phyloP scores from a whole-genome alignment of 2,329 filamentous ascomycete genomes.

The Claviceps paspali region DNA sequence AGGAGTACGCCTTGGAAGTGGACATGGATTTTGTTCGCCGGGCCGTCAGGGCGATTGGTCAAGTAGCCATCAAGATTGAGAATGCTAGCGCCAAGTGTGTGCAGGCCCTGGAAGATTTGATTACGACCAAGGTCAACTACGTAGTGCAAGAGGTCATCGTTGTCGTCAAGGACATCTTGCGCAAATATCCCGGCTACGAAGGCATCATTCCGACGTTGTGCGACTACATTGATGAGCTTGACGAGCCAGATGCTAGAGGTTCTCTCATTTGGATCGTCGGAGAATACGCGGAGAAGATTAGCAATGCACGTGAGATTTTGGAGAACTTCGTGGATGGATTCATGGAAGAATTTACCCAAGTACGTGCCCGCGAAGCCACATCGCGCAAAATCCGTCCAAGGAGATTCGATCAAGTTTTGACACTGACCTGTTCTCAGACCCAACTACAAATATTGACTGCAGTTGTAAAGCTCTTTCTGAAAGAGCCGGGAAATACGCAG shows the following conservation, averaged over 20 bases:
- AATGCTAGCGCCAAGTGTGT: conserved; percentile 90
- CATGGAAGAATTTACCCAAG: conserved; percentile 90
- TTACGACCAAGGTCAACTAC: conserved; percentile 96
- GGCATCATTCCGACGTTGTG: conserved; percentile 94
- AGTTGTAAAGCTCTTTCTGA: conserved; percentile 92
- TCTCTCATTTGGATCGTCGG: conserved; percentile 97
- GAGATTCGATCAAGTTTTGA: too few species aligned
- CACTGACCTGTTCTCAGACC: conserved; percentile 39
- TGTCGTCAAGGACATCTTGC: conserved; percentile 97
- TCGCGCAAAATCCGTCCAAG: too few species aligned
- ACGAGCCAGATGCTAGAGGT: conserved; percentile 81
- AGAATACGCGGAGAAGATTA: conserved; percentile 98
- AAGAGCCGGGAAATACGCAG: conserved; percentile 87
- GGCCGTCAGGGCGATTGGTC: conserved; percentile 89
- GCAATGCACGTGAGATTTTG: conserved; percentile 91
- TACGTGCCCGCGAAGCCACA: too few species aligned
- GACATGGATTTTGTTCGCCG: conserved; percentile 98
- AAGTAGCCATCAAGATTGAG: conserved; percentile 98
- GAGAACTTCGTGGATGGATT: conserved; percentile 85
- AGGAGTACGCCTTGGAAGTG: conserved; percentile 94
- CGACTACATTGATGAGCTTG: conserved; percentile 90
- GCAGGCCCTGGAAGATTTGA: conserved; percentile 80
- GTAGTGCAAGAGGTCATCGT: conserved; percentile 96
- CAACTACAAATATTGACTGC: conserved; percentile 95
- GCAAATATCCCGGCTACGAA: conserved; percentile 95